These are phyloP conservation scores for Danielia oregonensis DNA, from an alignment of 805 yeast genomes.

Conservation along the genomic window DNA sequence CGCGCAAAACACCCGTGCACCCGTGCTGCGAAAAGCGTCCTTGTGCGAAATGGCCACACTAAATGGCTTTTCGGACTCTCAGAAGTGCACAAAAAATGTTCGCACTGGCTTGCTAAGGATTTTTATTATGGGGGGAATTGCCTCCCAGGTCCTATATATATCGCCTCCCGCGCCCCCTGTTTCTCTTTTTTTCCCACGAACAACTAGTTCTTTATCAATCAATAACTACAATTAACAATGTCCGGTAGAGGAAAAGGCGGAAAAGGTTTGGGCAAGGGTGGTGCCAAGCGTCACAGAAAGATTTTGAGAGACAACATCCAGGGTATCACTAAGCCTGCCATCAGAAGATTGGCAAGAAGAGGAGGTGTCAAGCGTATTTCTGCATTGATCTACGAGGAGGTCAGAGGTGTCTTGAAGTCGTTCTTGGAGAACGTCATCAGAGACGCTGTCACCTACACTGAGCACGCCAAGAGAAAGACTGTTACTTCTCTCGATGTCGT, in stretches of 20 bases:
- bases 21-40: slow-evolving; percentile 1
- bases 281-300: slow-evolving; percentile 99
- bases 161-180: slow-evolving; percentile 11
- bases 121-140: neutral
- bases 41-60: slow-evolving; percentile 12
- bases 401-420: slow-evolving; percentile 92
- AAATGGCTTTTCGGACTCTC: slow-evolving; percentile 8
- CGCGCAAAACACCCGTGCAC: slow-evolving; percentile 4
- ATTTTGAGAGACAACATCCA: slow-evolving; percentile 98
- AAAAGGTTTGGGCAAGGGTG: slow-evolving; percentile 99
- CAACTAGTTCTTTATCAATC: slow-evolving; percentile 7
- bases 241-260: slow-evolving; percentile 99
- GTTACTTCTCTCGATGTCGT: slow-evolving; percentile 98
- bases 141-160: slow-evolving; percentile 8
- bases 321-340: slow-evolving; percentile 99
- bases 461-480: slow-evolving; percentile 99
- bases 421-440: slow-evolving; percentile 97
- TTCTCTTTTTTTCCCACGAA: neutral
- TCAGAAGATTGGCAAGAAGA: slow-evolving; percentile 99
- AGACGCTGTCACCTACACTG: slow-evolving; percentile 99
- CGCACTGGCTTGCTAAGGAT: slow-evolving; percentile 1
- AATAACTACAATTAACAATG: slow-evolving; percentile 47
- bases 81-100: slow-evolving; percentile 7
- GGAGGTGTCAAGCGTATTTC: slow-evolving; percentile 99
- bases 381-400: slow-evolving; percentile 97